phyloP scores from a whole-genome alignment of 1,139 yeast genomes.

The Taphrina wiesneri region DNA sequence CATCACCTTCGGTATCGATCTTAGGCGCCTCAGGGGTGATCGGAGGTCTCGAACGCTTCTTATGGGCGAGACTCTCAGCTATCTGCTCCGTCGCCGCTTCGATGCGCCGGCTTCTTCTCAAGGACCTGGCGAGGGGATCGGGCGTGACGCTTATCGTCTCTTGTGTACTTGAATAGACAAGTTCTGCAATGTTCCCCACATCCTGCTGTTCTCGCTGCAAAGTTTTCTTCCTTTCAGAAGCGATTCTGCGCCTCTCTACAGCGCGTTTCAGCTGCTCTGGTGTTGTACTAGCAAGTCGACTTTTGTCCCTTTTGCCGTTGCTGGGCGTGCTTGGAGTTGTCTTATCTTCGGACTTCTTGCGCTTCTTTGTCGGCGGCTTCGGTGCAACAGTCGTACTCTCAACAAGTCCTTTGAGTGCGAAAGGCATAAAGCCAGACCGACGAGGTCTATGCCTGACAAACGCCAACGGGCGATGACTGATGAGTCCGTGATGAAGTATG shows the following conservation, averaged over 20 bases:
- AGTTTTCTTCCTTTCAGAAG: background rate
- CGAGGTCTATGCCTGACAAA: no score
- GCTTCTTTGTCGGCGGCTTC: background rate
- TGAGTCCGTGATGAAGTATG: no score
- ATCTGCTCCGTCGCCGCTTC: background rate
- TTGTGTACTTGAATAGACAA: background rate
- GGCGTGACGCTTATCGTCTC: slow-evolving; percentile 12
- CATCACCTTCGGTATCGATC: background rate
- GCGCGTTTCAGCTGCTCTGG: background rate
- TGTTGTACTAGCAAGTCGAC: background rate
- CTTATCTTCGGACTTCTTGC: background rate
- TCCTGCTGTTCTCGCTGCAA: background rate
- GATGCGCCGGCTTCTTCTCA: background rate
- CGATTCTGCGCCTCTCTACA: background rate
- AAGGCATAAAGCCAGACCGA: background rate
- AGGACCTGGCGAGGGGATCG: background rate
- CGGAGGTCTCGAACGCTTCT: no score
- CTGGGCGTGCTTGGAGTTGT: background rate
- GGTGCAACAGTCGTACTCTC: background rate
- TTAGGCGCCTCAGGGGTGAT: background rate
- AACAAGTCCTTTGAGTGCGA: background rate
- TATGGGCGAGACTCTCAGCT: no score
- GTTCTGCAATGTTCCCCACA: background rate
- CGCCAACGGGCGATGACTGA: no score
- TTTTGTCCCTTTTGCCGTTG: background rate